Evolutionary conservation across 441 rosid species (phyloP).

Genomic region (Caryocar brasiliense): DNA sequence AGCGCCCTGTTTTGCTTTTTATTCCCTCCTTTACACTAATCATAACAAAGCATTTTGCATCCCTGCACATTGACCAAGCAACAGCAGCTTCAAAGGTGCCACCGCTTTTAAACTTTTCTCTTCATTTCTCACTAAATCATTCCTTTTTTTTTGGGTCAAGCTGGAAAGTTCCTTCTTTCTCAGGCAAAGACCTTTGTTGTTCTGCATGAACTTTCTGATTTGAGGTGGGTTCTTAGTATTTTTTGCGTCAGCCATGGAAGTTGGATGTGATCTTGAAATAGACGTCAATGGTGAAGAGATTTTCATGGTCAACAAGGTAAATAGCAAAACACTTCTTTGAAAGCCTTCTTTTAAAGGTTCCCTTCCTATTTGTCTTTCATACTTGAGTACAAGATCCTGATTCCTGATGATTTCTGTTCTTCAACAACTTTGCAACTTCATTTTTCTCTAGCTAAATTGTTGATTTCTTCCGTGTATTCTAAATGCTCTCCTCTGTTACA

Average conservation of each 20-base stretch:
- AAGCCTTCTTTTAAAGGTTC: too few species aligned
- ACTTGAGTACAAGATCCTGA: too few species aligned
- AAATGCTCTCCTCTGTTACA: neutral
- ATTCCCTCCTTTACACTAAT: constrained; percentile 10
- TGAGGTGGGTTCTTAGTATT: constrained; percentile 1
- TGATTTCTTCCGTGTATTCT: too few species aligned
- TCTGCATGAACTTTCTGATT: neutral
- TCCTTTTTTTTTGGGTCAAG: constrained; percentile 2
- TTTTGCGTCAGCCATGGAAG: constrained; percentile 22
- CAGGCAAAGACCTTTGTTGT: constrained; percentile 4
- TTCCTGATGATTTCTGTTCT: too few species aligned
- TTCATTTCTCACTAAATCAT: neutral
- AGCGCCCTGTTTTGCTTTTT: neutral
- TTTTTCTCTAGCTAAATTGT: too few species aligned
- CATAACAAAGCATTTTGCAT: constrained; percentile 6
- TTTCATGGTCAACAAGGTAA: constrained; percentile 49
- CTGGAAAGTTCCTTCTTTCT: constrained; percentile 8
- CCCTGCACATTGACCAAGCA: constrained; percentile 20
- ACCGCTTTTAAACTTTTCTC: neutral
- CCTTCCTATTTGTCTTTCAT: too few species aligned
- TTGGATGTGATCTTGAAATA: constrained; percentile 33
- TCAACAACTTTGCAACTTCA: too few species aligned
- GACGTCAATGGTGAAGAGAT: constrained; percentile 45
- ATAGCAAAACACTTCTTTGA: too few species aligned
- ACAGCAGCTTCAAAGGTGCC: constrained; percentile 6